Percentiles rank a stretch among this genome's conserved stretches.
phyloP scores from a whole-genome alignment of 2,329 filamentous ascomycete genomes.

The Aspergillus intermedius region DNA sequence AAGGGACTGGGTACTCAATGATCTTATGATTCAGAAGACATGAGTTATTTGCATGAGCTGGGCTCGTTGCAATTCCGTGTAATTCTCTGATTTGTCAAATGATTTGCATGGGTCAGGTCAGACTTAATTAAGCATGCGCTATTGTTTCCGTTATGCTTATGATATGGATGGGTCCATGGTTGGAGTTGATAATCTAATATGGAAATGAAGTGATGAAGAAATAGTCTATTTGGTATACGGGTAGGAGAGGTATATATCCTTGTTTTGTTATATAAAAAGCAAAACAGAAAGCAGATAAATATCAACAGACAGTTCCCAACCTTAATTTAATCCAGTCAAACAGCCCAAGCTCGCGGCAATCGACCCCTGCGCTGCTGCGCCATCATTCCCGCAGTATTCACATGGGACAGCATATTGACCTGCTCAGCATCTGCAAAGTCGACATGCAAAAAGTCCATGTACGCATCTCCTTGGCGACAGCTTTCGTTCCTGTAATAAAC shows the following conservation, averaged over 20 bases:
- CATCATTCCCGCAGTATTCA: background rate
- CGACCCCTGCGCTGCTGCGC: background rate
- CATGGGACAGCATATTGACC: background rate
- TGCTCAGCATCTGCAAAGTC: background rate
- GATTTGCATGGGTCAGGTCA: background rate
- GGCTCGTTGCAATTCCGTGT: background rate
- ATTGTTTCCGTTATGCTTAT: background rate
- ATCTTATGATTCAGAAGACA: background rate
- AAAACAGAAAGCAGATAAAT: background rate
- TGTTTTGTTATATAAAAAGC: no score
- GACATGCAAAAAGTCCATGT: background rate
- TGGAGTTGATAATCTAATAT: background rate
- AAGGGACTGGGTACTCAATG: conserved; percentile 27
- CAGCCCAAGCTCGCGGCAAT: background rate
- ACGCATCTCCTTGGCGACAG: background rate
- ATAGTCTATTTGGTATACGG: no score
- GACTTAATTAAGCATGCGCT: background rate
- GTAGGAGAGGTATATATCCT: no score
- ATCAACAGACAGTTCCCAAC: background rate
- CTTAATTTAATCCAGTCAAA: background rate
- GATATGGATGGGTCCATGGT: background rate
- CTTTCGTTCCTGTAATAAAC: background rate
- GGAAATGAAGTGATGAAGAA: no score
- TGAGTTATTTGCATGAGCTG: background rate
- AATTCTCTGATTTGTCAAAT: background rate